A percentile compares a stretch with the other conserved stretches of the same genome.
phyloP scores from a whole-genome alignment of 2,329 filamentous ascomycete species.

The Colletotrichum tabaci region DNA sequence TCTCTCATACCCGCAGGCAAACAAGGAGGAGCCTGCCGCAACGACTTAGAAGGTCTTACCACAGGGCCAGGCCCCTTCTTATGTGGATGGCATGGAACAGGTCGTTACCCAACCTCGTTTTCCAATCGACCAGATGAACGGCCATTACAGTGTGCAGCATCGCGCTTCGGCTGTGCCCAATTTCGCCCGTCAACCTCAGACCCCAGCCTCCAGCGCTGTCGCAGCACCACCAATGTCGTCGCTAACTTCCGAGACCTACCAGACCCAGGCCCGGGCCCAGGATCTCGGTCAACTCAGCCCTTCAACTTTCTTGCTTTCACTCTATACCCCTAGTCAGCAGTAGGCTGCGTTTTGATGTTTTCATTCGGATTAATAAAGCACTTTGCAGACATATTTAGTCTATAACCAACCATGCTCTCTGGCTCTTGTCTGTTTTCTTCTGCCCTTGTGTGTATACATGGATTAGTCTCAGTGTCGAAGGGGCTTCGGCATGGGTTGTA shows the following conservation, averaged over 20 bases:
- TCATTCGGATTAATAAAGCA: slow-evolving; percentile 24
- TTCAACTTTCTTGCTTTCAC: slow-evolving; percentile 25
- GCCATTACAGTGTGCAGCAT: not conserved
- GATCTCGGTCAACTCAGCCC: not conserved
- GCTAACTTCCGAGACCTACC: not conserved
- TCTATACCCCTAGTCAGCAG: slow-evolving; percentile 41
- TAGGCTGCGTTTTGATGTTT: slow-evolving; percentile 36
- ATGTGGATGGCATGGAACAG: not conserved
- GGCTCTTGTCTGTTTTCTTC: not conserved
- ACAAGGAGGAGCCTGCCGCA: slow-evolving; percentile 42
- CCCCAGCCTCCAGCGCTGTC: not conserved
- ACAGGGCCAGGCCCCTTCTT: slow-evolving; percentile 8
- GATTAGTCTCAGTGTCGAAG: slow-evolving; percentile 17
- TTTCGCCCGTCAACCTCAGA: not conserved
- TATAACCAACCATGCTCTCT: slow-evolving; percentile 27
- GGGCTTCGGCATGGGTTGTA: slow-evolving; percentile 6
- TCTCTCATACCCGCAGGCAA: slow-evolving; percentile 58
- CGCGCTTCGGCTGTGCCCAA: not conserved
- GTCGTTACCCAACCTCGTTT: not conserved
- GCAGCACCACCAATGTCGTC: not conserved
- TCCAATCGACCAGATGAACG: not conserved
- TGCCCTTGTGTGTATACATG: not conserved
- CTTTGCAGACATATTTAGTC: slow-evolving; percentile 17
- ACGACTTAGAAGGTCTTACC: slow-evolving; percentile 39
- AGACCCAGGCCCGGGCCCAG: not conserved